These are phyloP conservation scores for Symbiodinium pilosum DNA, from an alignment of 73 alveolate species.

Conservation along the genomic window DNA sequence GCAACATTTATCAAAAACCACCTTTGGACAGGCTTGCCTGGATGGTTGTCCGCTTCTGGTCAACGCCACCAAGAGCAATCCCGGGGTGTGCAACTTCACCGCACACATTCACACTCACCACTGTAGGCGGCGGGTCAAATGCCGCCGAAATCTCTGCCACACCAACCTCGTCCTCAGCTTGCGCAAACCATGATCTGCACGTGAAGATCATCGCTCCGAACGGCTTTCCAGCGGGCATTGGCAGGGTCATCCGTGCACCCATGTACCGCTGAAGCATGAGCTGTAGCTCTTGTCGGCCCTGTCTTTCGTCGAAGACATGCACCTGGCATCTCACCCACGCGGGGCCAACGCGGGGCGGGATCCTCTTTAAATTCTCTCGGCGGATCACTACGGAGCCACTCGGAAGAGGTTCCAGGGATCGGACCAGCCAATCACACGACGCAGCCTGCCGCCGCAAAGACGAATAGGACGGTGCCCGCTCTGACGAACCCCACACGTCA, in stretches of 20 bases:
- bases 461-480: slow-evolving; percentile 73
- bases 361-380: slow-evolving; percentile 28
- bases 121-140: neutral
- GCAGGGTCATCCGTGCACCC: slow-evolving; percentile 93
- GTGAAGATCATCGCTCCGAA: slow-evolving; percentile 68
- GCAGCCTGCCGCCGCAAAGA: slow-evolving; percentile 72
- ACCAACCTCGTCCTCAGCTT: slow-evolving; percentile 32
- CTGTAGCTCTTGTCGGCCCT: slow-evolving; percentile 18
- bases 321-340: slow-evolving; percentile 78
- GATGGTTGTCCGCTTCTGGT: slow-evolving; percentile 72
- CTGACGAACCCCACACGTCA: slow-evolving; percentile 86
- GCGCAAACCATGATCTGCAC: slow-evolving; percentile 56
- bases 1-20: neutral
- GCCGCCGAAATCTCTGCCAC: slow-evolving; percentile 23
- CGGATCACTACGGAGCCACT: slow-evolving; percentile 67
- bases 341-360: slow-evolving; percentile 83
- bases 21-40: neutral
- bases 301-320: slow-evolving; percentile 67
- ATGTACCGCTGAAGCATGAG: slow-evolving; percentile 82
- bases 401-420: slow-evolving; percentile 63
- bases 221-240: neutral
- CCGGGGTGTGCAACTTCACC: slow-evolving; percentile 92
- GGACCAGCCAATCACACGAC: slow-evolving; percentile 56
- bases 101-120: slow-evolving; percentile 56
- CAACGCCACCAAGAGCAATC: slow-evolving; percentile 89